Evolutionary conservation across 1,284 basidiomycete species (phyloP).

Genomic region (Marasmius fiardii): DNA sequence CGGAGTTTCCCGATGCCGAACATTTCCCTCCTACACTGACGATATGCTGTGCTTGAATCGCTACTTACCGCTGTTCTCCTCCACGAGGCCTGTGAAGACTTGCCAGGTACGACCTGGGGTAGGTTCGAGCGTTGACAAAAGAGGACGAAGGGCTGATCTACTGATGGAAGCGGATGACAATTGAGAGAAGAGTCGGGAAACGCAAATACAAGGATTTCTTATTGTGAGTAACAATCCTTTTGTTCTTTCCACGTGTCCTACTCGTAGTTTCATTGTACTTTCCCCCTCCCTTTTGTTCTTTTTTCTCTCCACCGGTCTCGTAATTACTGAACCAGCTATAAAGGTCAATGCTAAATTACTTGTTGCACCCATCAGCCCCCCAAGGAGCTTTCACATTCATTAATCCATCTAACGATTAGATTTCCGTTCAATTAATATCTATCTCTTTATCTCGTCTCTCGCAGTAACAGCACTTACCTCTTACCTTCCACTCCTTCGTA

Average conservation of each 20-base stretch:
- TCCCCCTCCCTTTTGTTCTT: not conserved
- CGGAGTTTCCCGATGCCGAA: not conserved
- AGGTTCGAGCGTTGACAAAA: no score
- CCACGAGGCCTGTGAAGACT: no score
- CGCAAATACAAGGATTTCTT: not conserved
- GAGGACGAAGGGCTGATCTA: no score
- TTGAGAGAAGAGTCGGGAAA: no score
- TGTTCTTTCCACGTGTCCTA: not conserved
- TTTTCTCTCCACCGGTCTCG: slow-evolving; percentile 2
- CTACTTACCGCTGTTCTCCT: not conserved
- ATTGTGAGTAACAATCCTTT: not conserved
- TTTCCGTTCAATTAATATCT: slow-evolving; percentile 1
- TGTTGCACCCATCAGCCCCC: not conserved
- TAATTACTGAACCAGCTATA: not conserved
- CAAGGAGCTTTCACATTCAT: not conserved
- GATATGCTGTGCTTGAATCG: not conserved
- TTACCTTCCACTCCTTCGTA: slow-evolving; percentile 24
- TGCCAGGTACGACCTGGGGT: no score
- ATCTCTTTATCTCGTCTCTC: slow-evolving; percentile 1
- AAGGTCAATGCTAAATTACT: not conserved
- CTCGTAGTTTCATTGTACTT: not conserved
- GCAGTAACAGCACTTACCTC: slow-evolving; percentile 20
- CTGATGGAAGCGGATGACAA: not conserved
- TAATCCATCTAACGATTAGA: not conserved
- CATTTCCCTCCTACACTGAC: not conserved